Evolutionary conservation across 352 stramenopile species (phyloP), one percentile per base, ranked within the genome.

Genomic region (Phytophthora fragariae): DNA sequence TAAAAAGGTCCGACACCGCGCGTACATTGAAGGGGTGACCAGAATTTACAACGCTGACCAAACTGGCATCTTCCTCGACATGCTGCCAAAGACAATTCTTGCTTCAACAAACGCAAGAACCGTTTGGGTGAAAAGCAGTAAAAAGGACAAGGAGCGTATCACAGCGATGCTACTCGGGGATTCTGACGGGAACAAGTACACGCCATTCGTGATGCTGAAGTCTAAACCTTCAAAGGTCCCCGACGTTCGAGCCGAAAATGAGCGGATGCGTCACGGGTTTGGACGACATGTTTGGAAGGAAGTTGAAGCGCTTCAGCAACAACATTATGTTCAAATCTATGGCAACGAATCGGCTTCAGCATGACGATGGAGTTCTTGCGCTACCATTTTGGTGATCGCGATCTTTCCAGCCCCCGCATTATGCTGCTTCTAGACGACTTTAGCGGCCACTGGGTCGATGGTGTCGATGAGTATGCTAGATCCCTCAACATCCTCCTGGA

Each of bases 41-140:
- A 47, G 31, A 15, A 66, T 59, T 11, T 66, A 53, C 19, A 66
- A 66, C 10, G 60, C 60, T 6, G 47, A 59, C 33, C 60, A 66
- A 27, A 53, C 49, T 53, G 60, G 47, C 37, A 54, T 41, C 3
- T 49, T 49, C 15, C 41, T 49, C 5, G 41, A 49, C 35, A 44
- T n/a, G 24, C 19, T 54, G 1, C 6, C 14, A 54, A 44, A 17
- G 4, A 63, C 5, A 9, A 44, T 21, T n/a, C 2, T 44, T 17
- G 39, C 37, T 53, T 31, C 21, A 58, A 58, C 3, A 66, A 49
- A 29, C 19, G 47, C 24, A 53, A 66, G 24, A 39, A 67, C 47
- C 3, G 49, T 67, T 3, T 59, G 47, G 60, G 49, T 67, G 10
- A 52, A 39, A 31, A 54, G 31, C 19, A 35, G 47, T 19, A 52